Conservation (phyloP, 1,284 basidiomycete genomes). For the Coniophora puteana region DNA sequence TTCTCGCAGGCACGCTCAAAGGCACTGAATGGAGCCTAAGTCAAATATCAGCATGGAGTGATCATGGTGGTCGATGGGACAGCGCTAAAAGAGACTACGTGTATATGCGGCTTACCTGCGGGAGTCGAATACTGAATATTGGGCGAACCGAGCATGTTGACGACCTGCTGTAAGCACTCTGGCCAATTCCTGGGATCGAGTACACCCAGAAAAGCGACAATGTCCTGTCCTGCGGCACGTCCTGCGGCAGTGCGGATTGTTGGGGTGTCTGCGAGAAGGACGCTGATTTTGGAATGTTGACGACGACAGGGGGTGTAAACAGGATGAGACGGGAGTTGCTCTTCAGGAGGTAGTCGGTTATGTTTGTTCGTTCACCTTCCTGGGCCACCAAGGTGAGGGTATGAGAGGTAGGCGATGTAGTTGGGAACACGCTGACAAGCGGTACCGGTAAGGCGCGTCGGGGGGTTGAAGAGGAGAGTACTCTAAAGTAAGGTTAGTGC, state of each 20-base stretch:
- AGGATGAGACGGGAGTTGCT: conserved; percentile 83
- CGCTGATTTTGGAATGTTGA: conserved; percentile 81
- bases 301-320: conserved; percentile 60
- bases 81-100: neutral
- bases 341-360: conserved; percentile 96
- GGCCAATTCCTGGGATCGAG: conserved; percentile 91
- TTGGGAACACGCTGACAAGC: conserved; percentile 86
- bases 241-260: conserved; percentile 83
- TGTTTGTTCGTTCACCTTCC: conserved; percentile 90
- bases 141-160: conserved; percentile 71
- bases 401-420: conserved; percentile 95
- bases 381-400: conserved; percentile 79
- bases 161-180: conserved; percentile 82
- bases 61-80: too few species aligned
- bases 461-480: too few species aligned
- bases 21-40: conserved; percentile 89
- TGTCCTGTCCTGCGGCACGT: conserved; percentile 88
- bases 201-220: conserved; percentile 83
- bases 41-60: conserved; percentile 20
- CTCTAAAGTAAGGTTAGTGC: too few species aligned
- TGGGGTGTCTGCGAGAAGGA: conserved; percentile 77
- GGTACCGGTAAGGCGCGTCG: too few species aligned
- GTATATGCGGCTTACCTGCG: conserved; percentile 70
- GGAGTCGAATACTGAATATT: conserved; percentile 70
- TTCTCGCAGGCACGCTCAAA: conserved; percentile 97